These are phyloP conservation scores for Russula emetica DNA, from an alignment of 768 basidiomycete genomes.

Conservation along the genomic window DNA sequence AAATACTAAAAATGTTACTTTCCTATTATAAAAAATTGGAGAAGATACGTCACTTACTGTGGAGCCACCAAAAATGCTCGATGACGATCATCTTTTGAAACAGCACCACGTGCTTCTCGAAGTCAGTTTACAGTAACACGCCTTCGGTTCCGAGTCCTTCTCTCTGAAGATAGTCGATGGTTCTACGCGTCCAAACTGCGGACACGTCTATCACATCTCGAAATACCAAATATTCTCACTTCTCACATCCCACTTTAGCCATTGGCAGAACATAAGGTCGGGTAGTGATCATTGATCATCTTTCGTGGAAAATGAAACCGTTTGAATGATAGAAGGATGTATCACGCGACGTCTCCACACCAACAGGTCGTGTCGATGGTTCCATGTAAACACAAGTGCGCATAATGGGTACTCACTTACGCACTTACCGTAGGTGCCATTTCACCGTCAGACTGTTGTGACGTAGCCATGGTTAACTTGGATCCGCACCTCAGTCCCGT, in stretches of 20 bases:
- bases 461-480: too few relatives aligned
- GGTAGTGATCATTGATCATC: slow-evolving; percentile 34
- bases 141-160: too few relatives aligned
- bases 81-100: slow-evolving; percentile 72
- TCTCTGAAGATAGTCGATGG: slow-evolving; percentile 57
- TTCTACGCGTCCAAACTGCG: slow-evolving; percentile 80
- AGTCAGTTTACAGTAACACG: too few relatives aligned
- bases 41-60: slow-evolving; percentile 74
- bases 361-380: background rate
- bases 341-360: too few relatives aligned
- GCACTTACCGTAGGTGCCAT: too few relatives aligned
- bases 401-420: background rate
- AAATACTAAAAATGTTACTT: background rate
- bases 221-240: slow-evolving; percentile 87
- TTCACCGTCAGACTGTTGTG: too few relatives aligned
- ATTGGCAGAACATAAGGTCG: slow-evolving; percentile 88
- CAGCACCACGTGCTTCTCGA: slow-evolving; percentile 29
- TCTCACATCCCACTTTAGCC: slow-evolving; percentile 52
- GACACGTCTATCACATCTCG: slow-evolving; percentile 82
- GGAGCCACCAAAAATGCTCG: slow-evolving; percentile 68
- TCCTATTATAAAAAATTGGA: slow-evolving; percentile 55
- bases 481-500: too few relatives aligned
- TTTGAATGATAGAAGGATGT: too few relatives aligned
- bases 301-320: too few relatives aligned
- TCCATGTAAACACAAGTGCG: background rate